A percentile compares a stretch with the other conserved stretches of the same genome.
Conservation (phyloP, 1,284 basidiomycete genomes). For the Microbotryum intermedium region DNA sequence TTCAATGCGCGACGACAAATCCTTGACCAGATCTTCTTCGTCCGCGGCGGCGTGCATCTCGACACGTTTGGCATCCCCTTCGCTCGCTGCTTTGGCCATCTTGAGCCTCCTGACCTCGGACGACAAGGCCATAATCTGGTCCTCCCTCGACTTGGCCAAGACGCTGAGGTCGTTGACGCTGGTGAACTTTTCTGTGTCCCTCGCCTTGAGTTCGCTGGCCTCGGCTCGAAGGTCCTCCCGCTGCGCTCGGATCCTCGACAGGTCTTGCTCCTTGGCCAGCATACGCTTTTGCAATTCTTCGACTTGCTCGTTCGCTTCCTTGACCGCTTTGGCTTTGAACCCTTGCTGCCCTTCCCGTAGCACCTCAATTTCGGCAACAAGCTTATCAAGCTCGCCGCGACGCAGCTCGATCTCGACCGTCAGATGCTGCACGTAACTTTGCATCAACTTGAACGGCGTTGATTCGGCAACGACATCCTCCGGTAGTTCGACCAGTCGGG, state of each 20-base stretch:
- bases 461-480: conserved; percentile 32
- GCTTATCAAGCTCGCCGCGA: conserved; percentile 22
- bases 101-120: conserved; percentile 70
- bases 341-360: conserved; percentile 29
- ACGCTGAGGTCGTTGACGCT: conserved; percentile 62
- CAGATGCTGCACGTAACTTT: conserved; percentile 28
- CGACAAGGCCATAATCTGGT: conserved; percentile 62
- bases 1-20: conserved; percentile 52
- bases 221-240: conserved; percentile 70
- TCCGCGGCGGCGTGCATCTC: conserved; percentile 47
- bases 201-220: conserved; percentile 59
- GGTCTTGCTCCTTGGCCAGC: conserved; percentile 56
- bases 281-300: conserved; percentile 30
- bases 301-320: conserved; percentile 25
- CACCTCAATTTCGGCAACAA: conserved; percentile 28
- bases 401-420: conserved; percentile 27
- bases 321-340: conserved; percentile 24
- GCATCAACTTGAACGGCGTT: conserved; percentile 27
- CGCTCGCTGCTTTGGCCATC: conserved; percentile 63
- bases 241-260: conserved; percentile 64
- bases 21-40: conserved; percentile 54
- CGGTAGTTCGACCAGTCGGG: conserved; percentile 30
- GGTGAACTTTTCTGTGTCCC: conserved; percentile 56
- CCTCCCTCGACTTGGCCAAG: conserved; percentile 63
- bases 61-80: conserved; percentile 63